Evolutionary conservation across 768 basidiomycete genomes (phyloP).

Genomic region (Termitomyces titanicus): DNA sequence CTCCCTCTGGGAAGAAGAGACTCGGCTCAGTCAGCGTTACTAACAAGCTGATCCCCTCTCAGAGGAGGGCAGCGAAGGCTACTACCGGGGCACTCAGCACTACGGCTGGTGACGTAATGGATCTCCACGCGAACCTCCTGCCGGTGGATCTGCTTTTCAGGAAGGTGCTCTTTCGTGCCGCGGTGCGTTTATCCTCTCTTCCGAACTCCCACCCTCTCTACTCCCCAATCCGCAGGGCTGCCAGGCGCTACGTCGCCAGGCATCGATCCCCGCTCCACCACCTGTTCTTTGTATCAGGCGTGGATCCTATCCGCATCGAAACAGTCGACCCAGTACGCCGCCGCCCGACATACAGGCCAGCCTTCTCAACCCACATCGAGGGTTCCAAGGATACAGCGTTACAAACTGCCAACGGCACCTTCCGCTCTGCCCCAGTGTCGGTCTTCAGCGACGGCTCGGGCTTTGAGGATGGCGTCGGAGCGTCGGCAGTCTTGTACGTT

Average conservation of each 20-base stretch:
- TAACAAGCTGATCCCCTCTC: slow-evolving; percentile 2
- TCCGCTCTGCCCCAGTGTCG: neutral
- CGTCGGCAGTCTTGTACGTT: slow-evolving; percentile 2
- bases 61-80: neutral
- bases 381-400: neutral
- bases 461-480: slow-evolving; percentile 5
- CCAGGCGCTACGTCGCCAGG: neutral
- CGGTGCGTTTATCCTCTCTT: slow-evolving; percentile 1
- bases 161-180: neutral
- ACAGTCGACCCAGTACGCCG: neutral
- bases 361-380: slow-evolving; percentile 5
- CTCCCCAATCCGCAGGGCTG: neutral
- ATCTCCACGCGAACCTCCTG: slow-evolving; percentile 9
- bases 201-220: slow-evolving; percentile 9
- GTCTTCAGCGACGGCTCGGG: slow-evolving; percentile 10
- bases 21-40: neutral
- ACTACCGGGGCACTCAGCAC: slow-evolving; percentile 6
- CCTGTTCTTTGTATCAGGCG: neutral
- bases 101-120: slow-evolving; percentile 2
- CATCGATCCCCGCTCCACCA: slow-evolving; percentile 10
- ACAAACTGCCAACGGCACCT: neutral
- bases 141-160: neutral
- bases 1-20: slow-evolving; percentile 3
- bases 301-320: neutral
- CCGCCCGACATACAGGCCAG: slow-evolving; percentile 1